These are phyloP conservation scores for Gentiana macrophylla DNA, from an alignment of 257 asterid genomes.

Conservation along the genomic window DNA sequence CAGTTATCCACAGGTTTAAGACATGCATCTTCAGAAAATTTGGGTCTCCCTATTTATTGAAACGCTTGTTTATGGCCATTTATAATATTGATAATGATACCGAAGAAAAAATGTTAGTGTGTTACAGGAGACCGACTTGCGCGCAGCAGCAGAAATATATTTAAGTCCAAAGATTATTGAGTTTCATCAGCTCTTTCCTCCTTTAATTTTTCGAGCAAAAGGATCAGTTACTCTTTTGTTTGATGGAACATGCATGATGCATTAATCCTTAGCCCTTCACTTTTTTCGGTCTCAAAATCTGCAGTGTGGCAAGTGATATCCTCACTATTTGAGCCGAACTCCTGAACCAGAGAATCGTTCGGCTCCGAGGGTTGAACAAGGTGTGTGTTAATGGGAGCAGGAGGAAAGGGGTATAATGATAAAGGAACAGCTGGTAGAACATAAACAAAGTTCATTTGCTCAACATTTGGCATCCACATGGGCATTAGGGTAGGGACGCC, in stretches of 20 bases:
- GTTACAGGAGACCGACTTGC: too few relatives aligned
- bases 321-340: slow-evolving; percentile 1
- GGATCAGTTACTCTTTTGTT: slow-evolving; percentile 11
- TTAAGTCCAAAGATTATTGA: slow-evolving; percentile 19
- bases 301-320: slow-evolving; percentile 1
- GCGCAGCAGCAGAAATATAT: background rate
- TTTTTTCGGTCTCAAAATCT: slow-evolving; percentile 1
- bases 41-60: too few relatives aligned
- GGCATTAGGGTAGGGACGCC: slow-evolving; percentile 12
- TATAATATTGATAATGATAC: too few relatives aligned
- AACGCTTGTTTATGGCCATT: too few relatives aligned
- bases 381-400: slow-evolving; percentile 10
- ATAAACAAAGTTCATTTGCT: slow-evolving; percentile 27
- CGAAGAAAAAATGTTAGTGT: too few relatives aligned
- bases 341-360: slow-evolving; percentile 12
- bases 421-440: slow-evolving; percentile 43
- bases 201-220: slow-evolving; percentile 28
- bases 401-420: slow-evolving; percentile 24
- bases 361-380: slow-evolving; percentile 6
- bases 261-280: slow-evolving; percentile 1
- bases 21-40: too few relatives aligned
- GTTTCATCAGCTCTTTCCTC: slow-evolving; percentile 61
- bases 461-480: slow-evolving; percentile 9
- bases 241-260: too few relatives aligned
- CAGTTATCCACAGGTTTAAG: too few relatives aligned